phyloP scores from a whole-genome alignment of 306 rosid genomes.

The Castanea crenata region DNA sequence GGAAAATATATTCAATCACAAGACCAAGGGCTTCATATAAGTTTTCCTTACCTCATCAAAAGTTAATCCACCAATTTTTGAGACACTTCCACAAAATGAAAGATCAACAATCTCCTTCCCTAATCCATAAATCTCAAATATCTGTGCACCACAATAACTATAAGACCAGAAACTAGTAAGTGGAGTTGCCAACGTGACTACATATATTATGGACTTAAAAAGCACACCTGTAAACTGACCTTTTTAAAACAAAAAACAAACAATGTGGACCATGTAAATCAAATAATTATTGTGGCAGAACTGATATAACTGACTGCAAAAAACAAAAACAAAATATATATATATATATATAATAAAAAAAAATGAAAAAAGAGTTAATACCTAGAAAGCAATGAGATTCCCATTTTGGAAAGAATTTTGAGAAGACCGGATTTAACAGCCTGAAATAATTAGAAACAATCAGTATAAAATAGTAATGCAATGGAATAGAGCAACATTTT shows the following conservation, averaged over 20 bases:
- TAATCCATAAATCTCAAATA: conserved; percentile 92
- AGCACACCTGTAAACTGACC: background rate
- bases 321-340: background rate
- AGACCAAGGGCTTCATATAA: conserved; percentile 14
- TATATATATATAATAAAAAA: background rate
- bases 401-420: conserved; percentile 97
- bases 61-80: conserved; percentile 89
- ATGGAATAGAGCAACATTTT: background rate
- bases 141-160: conserved; percentile 99
- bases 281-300: background rate
- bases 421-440: conserved; percentile 93
- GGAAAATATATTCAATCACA: background rate
- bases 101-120: conserved; percentile 89
- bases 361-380: conserved; percentile 18
- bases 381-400: conserved; percentile 95
- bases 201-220: background rate
- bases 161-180: conserved; percentile 35
- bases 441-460: conserved; percentile 42
- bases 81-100: conserved; percentile 88
- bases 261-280: background rate
- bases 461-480: conserved; percentile 6
- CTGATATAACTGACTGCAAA: background rate
- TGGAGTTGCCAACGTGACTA: conserved; percentile 19
- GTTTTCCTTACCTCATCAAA: conserved; percentile 86
- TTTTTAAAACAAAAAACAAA: background rate